Evolutionary conservation across 2,329 filamentous ascomycete genomes (phyloP).

Genomic region (Incumbomyces delicatus): DNA sequence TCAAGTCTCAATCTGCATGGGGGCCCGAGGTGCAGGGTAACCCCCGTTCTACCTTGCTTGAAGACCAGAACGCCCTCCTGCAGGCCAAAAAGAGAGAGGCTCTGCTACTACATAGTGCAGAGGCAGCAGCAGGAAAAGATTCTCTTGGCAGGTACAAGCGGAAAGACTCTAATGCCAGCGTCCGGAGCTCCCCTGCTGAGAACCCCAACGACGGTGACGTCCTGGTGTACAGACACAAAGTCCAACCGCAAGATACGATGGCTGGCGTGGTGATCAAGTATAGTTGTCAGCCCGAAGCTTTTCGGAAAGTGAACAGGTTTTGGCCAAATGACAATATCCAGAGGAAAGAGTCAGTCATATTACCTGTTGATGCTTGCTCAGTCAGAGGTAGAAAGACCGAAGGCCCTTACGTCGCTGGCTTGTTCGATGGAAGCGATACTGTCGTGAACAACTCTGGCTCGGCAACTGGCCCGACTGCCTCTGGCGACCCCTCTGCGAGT

Average conservation of each 20-base stretch:
- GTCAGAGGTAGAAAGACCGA: conserved; percentile 44
- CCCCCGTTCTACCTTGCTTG: conserved; percentile 27
- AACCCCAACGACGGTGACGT: conserved; percentile 59
- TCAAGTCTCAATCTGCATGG: conserved; percentile 25
- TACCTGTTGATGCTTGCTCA: conserved; percentile 84
- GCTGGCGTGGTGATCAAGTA: conserved; percentile 86
- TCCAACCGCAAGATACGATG: conserved; percentile 73
- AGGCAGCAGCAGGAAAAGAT: conserved; percentile 25
- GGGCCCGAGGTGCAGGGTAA: conserved; percentile 26
- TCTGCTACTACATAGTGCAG: conserved; percentile 32
- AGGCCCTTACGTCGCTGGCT: conserved; percentile 13
- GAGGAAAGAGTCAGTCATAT: conserved; percentile 64
- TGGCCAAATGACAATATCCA: conserved; percentile 93
- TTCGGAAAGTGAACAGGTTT: conserved; percentile 81
- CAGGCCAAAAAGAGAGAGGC: conserved; percentile 40
- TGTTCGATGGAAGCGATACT: neutral
- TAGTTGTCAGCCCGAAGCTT: conserved; percentile 70
- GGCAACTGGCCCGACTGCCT: neutral
- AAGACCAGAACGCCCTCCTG: conserved; percentile 36
- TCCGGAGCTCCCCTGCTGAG: conserved; percentile 21
- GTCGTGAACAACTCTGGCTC: neutral
- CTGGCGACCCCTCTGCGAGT: neutral
- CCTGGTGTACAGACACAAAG: conserved; percentile 81
- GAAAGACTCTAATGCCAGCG: conserved; percentile 33
- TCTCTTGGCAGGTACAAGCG: conserved; percentile 34